Base-by-base conservation (phyloP, 768 basidiomycete genomes). In the Coprinopsis marcescibilis region DNA sequence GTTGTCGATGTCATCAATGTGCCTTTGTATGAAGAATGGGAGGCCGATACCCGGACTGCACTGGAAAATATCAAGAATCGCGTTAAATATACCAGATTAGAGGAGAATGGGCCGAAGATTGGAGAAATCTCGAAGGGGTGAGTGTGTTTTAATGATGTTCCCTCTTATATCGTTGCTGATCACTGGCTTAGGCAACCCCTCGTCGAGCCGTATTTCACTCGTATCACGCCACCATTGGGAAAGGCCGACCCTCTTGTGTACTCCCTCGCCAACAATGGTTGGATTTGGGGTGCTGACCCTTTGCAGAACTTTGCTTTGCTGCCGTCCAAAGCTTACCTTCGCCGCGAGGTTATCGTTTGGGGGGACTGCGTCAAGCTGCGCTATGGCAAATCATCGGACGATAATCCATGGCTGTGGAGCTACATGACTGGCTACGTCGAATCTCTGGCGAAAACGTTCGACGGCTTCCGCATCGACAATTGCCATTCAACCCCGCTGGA, bases 381-480 rank as follows among this genome's bases (percentile, higher is more conserved):
- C 26, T 99, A 96, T 58, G 96, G 96, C 2, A 71, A 77, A 13
- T 75, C 75, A 5, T 85, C 86, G 2, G 68, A 76, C 1, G 83
- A 84, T 52, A 96, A 94, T 62, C 92, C 92, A 0, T 97, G 89
- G 89, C 70, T 98, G 34, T 99, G 96, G 96, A 61, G 77, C 26
- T 84, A 92, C 65, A 97, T 98, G 81, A 83, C 75, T 10, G 67
- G 72, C 44, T 98, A 99, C 55, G 89, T 93, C 47, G 75, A 73
- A 40, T 73, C 74, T 7, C 83, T 98, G 21, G 96, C 95, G 0
- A 68, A 67, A 30, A 76, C 78, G 6, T 99, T 97, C 60, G 87
- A 97, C 50, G 96, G 96, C 8, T 99, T 99, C 77, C 81, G 96
- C 23, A 85, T 99, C 56, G 96, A 99, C 67, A 99, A 99, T 60